Evolutionary conservation across 1,139 yeast species (phyloP).

Genomic region (Meyerozyma carpophila): DNA sequence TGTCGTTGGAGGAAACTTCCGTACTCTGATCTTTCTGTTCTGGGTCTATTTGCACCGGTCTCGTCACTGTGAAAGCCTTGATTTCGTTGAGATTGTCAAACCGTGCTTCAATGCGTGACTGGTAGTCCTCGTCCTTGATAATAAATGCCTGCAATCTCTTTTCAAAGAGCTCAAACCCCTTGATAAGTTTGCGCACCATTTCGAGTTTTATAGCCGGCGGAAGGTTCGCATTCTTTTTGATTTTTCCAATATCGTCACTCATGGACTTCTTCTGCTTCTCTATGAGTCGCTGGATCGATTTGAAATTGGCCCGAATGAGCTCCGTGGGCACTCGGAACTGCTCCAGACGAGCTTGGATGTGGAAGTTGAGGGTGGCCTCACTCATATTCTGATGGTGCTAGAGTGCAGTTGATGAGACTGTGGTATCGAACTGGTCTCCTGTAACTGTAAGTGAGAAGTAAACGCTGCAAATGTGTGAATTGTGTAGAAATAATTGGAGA

Average conservation of each 20-base stretch:
- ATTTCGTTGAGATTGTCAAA: conserved; percentile 36
- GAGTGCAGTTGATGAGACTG: too few species aligned
- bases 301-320: conserved; percentile 53
- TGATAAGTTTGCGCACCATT: conserved; percentile 34
- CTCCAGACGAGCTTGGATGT: conserved; percentile 40
- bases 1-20: conserved; percentile 11
- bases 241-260: conserved; percentile 31
- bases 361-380: conserved; percentile 38
- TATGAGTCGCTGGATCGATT: conserved; percentile 48
- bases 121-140: conserved; percentile 44
- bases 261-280: conserved; percentile 47
- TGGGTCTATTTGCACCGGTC: conserved; percentile 6
- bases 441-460: too few species aligned
- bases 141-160: conserved; percentile 36
- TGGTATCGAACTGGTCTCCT: too few species aligned
- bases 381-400: conserved; percentile 18
- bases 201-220: conserved; percentile 23
- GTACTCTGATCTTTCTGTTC: conserved; percentile 6
- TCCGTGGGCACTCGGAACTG: conserved; percentile 62
- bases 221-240: conserved; percentile 20
- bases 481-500: too few species aligned
- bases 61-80: conserved; percentile 12
- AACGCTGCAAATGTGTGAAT: too few species aligned
- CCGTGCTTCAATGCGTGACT: conserved; percentile 43
- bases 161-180: conserved; percentile 42